Evolutionary conservation across 116 monocot genomes (phyloP).

Genomic region (Cymodocea nodosa): DNA sequence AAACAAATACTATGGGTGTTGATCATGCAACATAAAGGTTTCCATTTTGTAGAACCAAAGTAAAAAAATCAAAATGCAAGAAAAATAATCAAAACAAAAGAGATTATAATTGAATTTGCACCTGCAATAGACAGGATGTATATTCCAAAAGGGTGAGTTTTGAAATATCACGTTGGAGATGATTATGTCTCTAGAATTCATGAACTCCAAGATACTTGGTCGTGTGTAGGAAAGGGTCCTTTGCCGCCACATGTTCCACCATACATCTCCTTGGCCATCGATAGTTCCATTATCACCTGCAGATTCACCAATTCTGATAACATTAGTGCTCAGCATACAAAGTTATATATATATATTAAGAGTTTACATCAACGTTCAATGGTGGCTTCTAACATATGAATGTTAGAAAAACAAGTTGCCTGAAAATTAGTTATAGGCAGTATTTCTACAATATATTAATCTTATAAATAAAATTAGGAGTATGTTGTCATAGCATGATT

Average conservation of each 20-base stretch:
- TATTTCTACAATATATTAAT: no score
- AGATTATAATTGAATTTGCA: background rate
- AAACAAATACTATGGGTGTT: no score
- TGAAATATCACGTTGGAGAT: conserved; percentile 61
- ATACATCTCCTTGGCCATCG: conserved; percentile 72
- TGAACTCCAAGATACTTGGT: conserved; percentile 59
- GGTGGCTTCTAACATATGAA: background rate
- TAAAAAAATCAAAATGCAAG: background rate
- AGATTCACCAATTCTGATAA: background rate
- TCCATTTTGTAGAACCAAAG: background rate
- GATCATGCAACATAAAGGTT: conserved; percentile 3
- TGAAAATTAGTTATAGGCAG: background rate
- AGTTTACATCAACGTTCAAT: background rate
- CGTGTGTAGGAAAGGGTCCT: conserved; percentile 47
- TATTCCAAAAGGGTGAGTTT: conserved; percentile 83
- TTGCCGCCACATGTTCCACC: conserved; percentile 96
- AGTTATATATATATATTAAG: background rate
- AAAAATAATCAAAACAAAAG: background rate
- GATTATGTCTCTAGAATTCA: conserved; percentile 43
- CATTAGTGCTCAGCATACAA: background rate
- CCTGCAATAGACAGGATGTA: conserved; percentile 88
- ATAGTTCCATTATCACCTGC: conserved; percentile 77
- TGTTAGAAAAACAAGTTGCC: background rate
- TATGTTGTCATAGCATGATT: no score
- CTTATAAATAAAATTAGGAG: no score